These are phyloP conservation scores for Lonicera japonica DNA, from an alignment of 129 eudicot species.

Conservation along the genomic window DNA sequence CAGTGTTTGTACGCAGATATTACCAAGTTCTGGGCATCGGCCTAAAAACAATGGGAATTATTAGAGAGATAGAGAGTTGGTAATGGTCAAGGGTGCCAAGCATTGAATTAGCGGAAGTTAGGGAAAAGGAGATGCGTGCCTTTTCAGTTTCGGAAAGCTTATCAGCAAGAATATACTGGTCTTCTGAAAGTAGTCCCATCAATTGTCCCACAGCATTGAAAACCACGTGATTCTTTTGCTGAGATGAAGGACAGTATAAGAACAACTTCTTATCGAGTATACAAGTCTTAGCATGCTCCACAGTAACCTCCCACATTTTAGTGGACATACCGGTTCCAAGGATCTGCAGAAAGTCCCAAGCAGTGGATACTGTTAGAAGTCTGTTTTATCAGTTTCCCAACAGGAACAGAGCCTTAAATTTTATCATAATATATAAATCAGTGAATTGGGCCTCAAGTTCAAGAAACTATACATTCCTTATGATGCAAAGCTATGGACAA, in stretches of 20 bases:
- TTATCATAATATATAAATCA: background rate
- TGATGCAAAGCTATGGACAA: no score
- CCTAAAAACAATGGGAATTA: conserved; percentile 28
- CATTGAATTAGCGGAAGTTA: background rate
- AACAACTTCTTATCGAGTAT: conserved; percentile 60
- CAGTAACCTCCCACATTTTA: conserved; percentile 82
- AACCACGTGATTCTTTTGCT: conserved; percentile 53
- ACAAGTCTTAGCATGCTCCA: conserved; percentile 82
- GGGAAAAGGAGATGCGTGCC: conserved; percentile 26
- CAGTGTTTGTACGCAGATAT: conserved; percentile 46
- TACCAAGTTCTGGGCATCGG: conserved; percentile 53
- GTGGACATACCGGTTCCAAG: conserved; percentile 93
- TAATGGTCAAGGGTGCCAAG: background rate
- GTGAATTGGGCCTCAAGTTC: no score
- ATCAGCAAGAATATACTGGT: conserved; percentile 41
- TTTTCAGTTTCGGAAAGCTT: conserved; percentile 57
- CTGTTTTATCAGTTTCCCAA: no score
- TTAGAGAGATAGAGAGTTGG: background rate
- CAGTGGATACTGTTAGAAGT: background rate
- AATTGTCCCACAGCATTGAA: conserved; percentile 79
- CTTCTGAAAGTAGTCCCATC: conserved; percentile 54
- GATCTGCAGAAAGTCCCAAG: conserved; percentile 39
- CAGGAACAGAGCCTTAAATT: background rate
- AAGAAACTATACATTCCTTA: no score
- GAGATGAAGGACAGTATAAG: conserved; percentile 47